These are phyloP conservation scores for Russula compacta DNA, from an alignment of 768 basidiomycete genomes.

Conservation along the genomic window DNA sequence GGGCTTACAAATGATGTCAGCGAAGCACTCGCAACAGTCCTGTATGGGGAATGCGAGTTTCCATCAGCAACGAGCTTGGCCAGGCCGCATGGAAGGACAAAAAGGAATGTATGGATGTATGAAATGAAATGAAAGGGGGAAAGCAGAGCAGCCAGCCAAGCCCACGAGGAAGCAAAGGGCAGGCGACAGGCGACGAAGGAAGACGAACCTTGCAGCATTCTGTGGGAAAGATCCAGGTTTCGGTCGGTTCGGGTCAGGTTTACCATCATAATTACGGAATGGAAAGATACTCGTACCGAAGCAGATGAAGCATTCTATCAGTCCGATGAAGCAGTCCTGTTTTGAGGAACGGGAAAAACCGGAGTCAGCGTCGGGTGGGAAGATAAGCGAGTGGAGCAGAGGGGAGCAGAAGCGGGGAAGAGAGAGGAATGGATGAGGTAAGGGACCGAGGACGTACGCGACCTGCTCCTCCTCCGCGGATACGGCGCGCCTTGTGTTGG, in stretches of 20 bases:
- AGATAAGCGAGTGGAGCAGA: background rate
- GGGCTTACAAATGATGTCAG: conserved; percentile 61
- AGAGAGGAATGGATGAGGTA: background rate
- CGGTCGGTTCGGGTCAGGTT: background rate
- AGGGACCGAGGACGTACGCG: background rate
- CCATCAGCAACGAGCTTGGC: background rate
- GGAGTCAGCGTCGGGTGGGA: background rate
- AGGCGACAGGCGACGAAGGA: background rate
- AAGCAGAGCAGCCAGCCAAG: background rate
- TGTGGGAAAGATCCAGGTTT: conserved; percentile 20
- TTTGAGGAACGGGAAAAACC: background rate
- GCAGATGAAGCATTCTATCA: conserved; percentile 61
- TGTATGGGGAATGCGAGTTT: conserved; percentile 22
- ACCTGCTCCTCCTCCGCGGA: conserved; percentile 64
- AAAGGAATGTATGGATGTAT: background rate
- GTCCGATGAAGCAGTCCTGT: conserved; percentile 62
- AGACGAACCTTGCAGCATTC: conserved; percentile 61
- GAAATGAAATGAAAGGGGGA: background rate
- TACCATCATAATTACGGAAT: background rate
- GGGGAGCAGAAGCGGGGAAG: background rate
- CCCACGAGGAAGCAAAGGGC: background rate
- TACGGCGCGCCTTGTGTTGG: conserved; percentile 43
- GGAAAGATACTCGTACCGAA: conserved; percentile 40
- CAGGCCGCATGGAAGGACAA: background rate
- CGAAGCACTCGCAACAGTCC: conserved; percentile 64